Conservation (phyloP, 2,329 filamentous ascomycete genomes). For the Aspergillus sp. region DNA sequence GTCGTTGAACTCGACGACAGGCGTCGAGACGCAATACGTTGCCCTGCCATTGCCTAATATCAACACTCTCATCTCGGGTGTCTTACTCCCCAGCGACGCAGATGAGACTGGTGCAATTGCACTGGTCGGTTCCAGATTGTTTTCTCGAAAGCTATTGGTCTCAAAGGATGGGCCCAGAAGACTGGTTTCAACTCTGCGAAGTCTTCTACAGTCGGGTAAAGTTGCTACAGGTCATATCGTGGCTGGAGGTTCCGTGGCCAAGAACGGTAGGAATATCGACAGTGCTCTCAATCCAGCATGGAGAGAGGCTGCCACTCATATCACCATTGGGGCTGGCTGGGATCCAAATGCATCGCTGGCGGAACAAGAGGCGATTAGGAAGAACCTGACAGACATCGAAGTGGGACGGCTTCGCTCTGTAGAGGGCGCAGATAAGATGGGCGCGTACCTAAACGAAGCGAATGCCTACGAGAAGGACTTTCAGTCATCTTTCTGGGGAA, state of each 20-base stretch:
- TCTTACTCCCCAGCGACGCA: constrained; percentile 21
- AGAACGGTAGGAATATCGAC: constrained; percentile 3
- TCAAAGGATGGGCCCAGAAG: constrained; percentile 22
- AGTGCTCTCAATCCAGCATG: constrained; percentile 21
- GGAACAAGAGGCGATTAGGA: constrained; percentile 7
- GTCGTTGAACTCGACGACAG: constrained; percentile 16
- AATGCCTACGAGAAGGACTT: constrained; percentile 15
- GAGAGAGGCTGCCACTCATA: constrained; percentile 16
- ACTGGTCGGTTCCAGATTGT: constrained; percentile 33
- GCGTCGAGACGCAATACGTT: constrained; percentile 16
- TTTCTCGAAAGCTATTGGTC: constrained; percentile 32
- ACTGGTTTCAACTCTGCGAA: constrained; percentile 40
- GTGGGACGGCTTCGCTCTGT: constrained; percentile 21
- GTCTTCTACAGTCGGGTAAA: constrained; percentile 15
- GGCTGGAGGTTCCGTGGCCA: constrained; percentile 38
- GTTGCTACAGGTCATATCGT: constrained; percentile 31
- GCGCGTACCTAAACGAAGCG: constrained; percentile 33
- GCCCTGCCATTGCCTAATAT: constrained; percentile 23
- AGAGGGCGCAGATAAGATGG: constrained; percentile 22
- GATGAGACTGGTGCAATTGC: constrained; percentile 24
- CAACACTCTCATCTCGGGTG: constrained; percentile 14
- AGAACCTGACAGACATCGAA: constrained; percentile 17
- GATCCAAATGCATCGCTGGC: constrained; percentile 3
- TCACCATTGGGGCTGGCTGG: constrained; percentile 17
- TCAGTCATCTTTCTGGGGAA: constrained; percentile 22